These are phyloP conservation scores for Aspergillus niger DNA, from an alignment of 2,329 filamentous ascomycete genomes.

Conservation along the genomic window DNA sequence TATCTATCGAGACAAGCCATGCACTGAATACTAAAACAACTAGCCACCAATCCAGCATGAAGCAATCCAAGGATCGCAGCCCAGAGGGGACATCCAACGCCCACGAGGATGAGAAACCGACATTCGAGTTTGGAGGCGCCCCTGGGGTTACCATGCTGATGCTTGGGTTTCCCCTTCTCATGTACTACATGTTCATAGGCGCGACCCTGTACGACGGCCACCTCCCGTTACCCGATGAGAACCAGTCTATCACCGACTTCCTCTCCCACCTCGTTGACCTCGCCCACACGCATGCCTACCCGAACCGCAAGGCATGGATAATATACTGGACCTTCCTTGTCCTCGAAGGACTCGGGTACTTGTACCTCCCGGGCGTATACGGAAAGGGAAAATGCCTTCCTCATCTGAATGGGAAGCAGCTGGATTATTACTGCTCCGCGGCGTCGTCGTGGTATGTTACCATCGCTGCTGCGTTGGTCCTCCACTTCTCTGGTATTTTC, in stretches of 20 bases:
- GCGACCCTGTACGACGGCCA: constrained; percentile 87
- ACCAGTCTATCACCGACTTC: constrained; percentile 70
- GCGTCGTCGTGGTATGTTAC: constrained; percentile 84
- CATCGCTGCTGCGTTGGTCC: constrained; percentile 64
- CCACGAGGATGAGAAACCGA: neutral
- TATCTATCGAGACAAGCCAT: neutral
- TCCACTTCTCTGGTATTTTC: constrained; percentile 83
- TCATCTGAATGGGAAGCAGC: constrained; percentile 77
- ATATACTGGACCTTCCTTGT: constrained; percentile 95
- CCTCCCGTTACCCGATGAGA: constrained; percentile 66
- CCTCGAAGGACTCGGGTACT: constrained; percentile 79
- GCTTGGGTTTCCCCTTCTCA: constrained; percentile 83
- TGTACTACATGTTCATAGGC: constrained; percentile 99
- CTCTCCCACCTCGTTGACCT: constrained; percentile 67
- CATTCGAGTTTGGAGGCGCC: constrained; percentile 81
- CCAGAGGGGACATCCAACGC: neutral
- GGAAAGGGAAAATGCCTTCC: constrained; percentile 83
- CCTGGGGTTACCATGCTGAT: constrained; percentile 77
- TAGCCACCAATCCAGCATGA: neutral
- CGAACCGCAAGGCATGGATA: constrained; percentile 75
- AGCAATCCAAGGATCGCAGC: neutral
- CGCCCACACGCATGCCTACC: constrained; percentile 80
- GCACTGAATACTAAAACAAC: neutral
- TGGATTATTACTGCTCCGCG: constrained; percentile 91
- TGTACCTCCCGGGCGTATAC: constrained; percentile 81